Evolutionary conservation across 2,329 filamentous ascomycete genomes (phyloP).

Genomic region (Alternaria novae-zelandiae): DNA sequence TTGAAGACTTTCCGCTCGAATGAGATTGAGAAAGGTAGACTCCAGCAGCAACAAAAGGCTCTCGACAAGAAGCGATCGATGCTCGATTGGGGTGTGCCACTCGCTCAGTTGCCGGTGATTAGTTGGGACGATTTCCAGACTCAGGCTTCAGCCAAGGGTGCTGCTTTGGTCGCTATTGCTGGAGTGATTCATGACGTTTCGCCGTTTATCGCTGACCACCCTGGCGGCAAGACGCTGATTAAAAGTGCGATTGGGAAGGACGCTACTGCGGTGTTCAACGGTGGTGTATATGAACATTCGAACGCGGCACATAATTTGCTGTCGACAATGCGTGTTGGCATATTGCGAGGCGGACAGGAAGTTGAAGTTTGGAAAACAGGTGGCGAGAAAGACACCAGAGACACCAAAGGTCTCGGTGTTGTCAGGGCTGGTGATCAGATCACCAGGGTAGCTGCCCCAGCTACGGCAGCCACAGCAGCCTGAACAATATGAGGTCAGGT

Average conservation of each 20-base stretch:
- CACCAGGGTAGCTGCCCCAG: slow-evolving; percentile 77
- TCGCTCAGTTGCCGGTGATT: slow-evolving; percentile 47
- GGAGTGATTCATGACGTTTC: slow-evolving; percentile 49
- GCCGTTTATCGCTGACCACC: slow-evolving; percentile 47
- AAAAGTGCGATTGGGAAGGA: slow-evolving; percentile 47
- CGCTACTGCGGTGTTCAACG: slow-evolving; percentile 50
- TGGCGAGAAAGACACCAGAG: slow-evolving; percentile 58
- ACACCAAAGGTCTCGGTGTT: slow-evolving; percentile 76
- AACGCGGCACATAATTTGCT: slow-evolving; percentile 51
- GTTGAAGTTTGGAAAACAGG: slow-evolving; percentile 50
- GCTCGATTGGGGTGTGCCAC: slow-evolving; percentile 49
- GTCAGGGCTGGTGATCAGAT: slow-evolving; percentile 77
- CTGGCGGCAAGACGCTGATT: slow-evolving; percentile 48
- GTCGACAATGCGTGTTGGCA: slow-evolving; percentile 48
- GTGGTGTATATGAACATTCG: slow-evolving; percentile 49
- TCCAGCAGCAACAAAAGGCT: slow-evolving; percentile 51
- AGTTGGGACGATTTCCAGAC: slow-evolving; percentile 48
- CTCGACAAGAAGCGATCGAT: slow-evolving; percentile 43
- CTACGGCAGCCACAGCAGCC: slow-evolving; percentile 80
- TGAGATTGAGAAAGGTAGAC: slow-evolving; percentile 50
- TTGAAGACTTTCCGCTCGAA: slow-evolving; percentile 45
- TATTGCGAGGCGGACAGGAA: slow-evolving; percentile 48
- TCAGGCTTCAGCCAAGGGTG: slow-evolving; percentile 38
- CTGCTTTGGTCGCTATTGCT: slow-evolving; percentile 42
- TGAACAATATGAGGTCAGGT: slow-evolving; percentile 40